These are phyloP conservation scores for Ceratocystis cubensis DNA, from an alignment of 2,329 filamentous ascomycete genomes.

Conservation along the genomic window DNA sequence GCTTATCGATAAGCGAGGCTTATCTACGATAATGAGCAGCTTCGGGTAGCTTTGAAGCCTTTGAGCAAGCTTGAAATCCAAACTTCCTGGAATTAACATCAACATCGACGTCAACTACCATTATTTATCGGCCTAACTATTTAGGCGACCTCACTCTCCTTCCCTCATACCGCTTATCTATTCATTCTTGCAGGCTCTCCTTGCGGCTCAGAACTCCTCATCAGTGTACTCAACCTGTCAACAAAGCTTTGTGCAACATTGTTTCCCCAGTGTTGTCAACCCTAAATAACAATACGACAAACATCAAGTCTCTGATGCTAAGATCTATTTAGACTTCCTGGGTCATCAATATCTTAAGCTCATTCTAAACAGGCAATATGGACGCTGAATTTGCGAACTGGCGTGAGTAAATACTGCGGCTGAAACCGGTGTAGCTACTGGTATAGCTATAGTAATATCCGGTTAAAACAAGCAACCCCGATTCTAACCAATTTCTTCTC, in stretches of 20 bases:
- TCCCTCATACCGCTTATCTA: no score
- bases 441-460: background rate
- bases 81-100: background rate
- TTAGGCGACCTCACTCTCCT: no score
- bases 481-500: background rate
- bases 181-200: no score
- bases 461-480: background rate
- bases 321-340: background rate
- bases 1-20: slow-evolving; percentile 21
- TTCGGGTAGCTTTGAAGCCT: background rate
- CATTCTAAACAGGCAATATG: background rate
- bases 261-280: no score
- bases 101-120: no score
- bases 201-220: no score
- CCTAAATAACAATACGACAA: no score
- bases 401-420: background rate
- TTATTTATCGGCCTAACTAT: no score
- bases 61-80: background rate
- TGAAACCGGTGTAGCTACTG: background rate
- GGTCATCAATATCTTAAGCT: background rate
- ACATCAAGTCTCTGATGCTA: no score
- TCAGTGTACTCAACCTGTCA: no score
- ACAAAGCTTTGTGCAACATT: no score
- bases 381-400: slow-evolving; percentile 1
- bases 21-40: background rate